Base-by-base conservation (phyloP, 2,329 filamentous ascomycete species). In the Camillea tinctor region DNA sequence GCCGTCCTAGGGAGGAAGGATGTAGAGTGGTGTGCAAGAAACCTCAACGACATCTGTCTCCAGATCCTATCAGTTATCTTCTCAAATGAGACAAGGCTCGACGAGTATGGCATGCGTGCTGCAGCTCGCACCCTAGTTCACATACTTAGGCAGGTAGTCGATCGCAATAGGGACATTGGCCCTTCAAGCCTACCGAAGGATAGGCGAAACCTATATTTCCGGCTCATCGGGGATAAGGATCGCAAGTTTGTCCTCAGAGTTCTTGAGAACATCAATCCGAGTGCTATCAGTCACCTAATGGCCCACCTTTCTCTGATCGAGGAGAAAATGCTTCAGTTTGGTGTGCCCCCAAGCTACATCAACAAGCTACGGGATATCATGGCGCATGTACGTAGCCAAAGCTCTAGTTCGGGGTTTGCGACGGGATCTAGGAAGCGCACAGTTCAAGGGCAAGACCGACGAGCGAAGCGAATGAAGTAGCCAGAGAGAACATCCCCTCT, bases 1-100 rank as follows among this genome's bases (percentile, higher is more conserved):
- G 52, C 30, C 11, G 49, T 61, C 48, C 26, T 58, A 23, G 58
- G 19, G 56, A 68, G 54, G 72, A 81, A 65, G 70, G 71, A 81
- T 59, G 79, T 81, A 1, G 56, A 72, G 8, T 85, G 83, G 83
- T 83, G 81, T 2, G 77, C 80, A 1, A 70, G 66, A 4, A 82
- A 84, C 58, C 75, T 85, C 26, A 65, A 72, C 6, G 74, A 75
- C 20, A 78, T 78, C 23, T 72, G 79, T 13, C 64, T 68, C 30
- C 77, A 79, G 60, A 79, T 86, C 60, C 73, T 75, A 51, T 71
- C 75, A 36, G 70, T 76, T 17, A 74, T 84, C 13, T 74, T 75
- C 58, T 69, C 72, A 24, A 73, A 76, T 3, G 71, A 75, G 52
- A 68, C 64, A 6, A 77, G 78, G 0, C 74, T 81, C 0, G 66